phyloP scores from a whole-genome alignment of 129 eudicot genomes.

The Arctium minus region DNA sequence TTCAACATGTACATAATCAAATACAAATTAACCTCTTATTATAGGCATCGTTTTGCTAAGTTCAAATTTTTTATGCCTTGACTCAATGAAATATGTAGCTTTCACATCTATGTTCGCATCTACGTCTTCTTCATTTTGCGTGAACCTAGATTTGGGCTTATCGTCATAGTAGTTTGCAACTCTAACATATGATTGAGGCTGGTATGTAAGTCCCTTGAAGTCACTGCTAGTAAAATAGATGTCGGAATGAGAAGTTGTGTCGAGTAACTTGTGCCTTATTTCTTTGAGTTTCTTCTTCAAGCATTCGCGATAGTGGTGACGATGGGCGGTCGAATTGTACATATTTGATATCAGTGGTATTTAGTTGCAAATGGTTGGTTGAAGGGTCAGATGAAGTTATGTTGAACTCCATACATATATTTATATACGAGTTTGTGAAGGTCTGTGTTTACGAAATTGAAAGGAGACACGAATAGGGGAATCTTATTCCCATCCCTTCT shows the following conservation, averaged over 20 bases:
- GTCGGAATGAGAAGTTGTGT: not conserved
- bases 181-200: not conserved
- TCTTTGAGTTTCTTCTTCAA: not conserved
- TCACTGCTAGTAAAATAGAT: not conserved
- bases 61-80: slow-evolving; percentile 46
- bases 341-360: not conserved
- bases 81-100: slow-evolving; percentile 50
- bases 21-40: slow-evolving; percentile 16
- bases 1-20: not conserved
- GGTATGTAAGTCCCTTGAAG: not conserved
- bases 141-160: not conserved
- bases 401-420: not conserved
- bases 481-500: slow-evolving; percentile 3
- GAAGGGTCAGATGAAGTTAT: not conserved
- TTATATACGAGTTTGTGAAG: not conserved
- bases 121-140: not conserved
- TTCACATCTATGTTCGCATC: slow-evolving; percentile 45
- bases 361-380: not conserved
- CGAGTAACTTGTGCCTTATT: not conserved
- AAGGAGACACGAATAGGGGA: not conserved
- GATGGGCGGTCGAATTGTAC: not conserved
- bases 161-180: not conserved
- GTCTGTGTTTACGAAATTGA: not conserved
- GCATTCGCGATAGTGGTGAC: not conserved
- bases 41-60: slow-evolving; percentile 36